These are phyloP conservation scores for Agrocybe praecox DNA, from an alignment of 768 basidiomycete species.

Conservation along the genomic window DNA sequence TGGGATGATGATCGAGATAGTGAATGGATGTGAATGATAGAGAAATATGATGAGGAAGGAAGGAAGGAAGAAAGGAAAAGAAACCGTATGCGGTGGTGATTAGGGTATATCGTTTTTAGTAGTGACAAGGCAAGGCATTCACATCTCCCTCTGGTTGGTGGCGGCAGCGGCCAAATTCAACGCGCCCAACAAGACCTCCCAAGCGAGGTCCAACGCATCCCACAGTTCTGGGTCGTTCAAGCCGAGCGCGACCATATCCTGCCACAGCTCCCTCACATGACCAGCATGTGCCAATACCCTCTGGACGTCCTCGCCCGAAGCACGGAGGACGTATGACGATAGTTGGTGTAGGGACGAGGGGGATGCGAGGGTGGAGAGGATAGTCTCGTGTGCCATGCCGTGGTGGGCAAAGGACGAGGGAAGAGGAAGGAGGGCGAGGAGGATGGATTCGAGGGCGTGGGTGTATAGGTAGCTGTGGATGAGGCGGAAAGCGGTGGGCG, in stretches of 20 bases:
- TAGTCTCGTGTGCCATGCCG: slow-evolving; percentile 43
- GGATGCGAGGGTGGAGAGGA: slow-evolving; percentile 47
- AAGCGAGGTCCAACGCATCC: slow-evolving; percentile 78
- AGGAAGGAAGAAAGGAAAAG: too few relatives aligned
- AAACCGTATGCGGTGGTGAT: too few relatives aligned
- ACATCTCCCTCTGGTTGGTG: neutral
- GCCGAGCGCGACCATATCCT: slow-evolving; percentile 75
- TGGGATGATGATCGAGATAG: too few relatives aligned
- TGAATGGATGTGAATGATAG: too few relatives aligned
- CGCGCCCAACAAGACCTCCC: slow-evolving; percentile 71
- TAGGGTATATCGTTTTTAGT: too few relatives aligned
- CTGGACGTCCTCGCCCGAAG: slow-evolving; percentile 44
- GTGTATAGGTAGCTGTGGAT: slow-evolving; percentile 72
- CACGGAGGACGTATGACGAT: slow-evolving; percentile 51
- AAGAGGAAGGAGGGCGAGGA: slow-evolving; percentile 65
- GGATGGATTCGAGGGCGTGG: slow-evolving; percentile 58
- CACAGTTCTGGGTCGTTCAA: slow-evolving; percentile 73
- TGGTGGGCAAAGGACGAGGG: slow-evolving; percentile 27
- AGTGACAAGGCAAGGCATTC: too few relatives aligned
- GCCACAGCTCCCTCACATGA: slow-evolving; percentile 79
- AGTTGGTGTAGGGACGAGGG: slow-evolving; percentile 56
- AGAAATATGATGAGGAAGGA: too few relatives aligned
- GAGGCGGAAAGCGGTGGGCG: slow-evolving; percentile 66
- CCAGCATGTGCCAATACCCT: slow-evolving; percentile 59
- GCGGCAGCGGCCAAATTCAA: slow-evolving; percentile 45